Conservation (phyloP, 441 rosid species). For the Arabidopsis hybrid region DNA sequence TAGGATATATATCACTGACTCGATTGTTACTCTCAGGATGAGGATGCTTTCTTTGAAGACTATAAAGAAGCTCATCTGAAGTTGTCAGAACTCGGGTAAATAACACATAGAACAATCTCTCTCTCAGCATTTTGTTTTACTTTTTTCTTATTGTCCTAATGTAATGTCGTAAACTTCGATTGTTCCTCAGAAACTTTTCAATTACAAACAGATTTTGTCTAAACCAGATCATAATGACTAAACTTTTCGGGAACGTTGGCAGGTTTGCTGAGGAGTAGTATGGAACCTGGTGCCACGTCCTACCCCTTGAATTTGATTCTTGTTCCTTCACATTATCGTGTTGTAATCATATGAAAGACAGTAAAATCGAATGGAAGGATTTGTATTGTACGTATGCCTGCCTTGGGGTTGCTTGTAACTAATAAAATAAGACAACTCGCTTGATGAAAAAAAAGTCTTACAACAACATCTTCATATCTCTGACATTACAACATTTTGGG, state of each 20-base stretch:
- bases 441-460: neutral
- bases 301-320: constrained; percentile 9
- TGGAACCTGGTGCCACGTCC: constrained; percentile 13
- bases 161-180: neutral
- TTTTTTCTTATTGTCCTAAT: neutral
- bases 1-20: neutral
- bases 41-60: constrained; percentile 61
- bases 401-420: neutral
- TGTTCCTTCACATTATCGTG: neutral
- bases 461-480: neutral
- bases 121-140: neutral
- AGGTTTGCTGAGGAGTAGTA: constrained; percentile 41
- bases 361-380: neutral
- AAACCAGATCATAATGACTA: neutral
- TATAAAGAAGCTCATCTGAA: constrained; percentile 62
- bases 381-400: constrained; percentile 16
- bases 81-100: constrained; percentile 66
- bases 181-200: neutral
- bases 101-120: neutral
- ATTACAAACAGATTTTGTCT: constrained; percentile 11
- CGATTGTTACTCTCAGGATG: constrained; percentile 45
- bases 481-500: neutral
- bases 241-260: neutral
- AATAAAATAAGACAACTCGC: constrained; percentile 11
- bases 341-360: neutral